Evolutionary conservation across 202 grass and related monocot species (phyloP).

Genomic region (Schoenoplectus triqueter): DNA sequence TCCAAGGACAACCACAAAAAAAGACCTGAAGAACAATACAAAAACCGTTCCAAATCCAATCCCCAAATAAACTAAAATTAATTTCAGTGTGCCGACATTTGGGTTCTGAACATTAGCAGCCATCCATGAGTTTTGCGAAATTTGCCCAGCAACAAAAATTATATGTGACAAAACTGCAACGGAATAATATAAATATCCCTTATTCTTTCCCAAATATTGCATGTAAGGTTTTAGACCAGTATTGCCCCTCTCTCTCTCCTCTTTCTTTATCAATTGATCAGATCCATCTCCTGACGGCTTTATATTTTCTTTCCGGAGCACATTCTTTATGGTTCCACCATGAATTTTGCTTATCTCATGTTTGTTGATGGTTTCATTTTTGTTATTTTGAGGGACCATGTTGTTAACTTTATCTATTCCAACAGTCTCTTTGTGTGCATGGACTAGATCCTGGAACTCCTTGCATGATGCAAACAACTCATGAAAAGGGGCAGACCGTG

Average conservation of each 20-base stretch:
- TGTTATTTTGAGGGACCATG: constrained; percentile 30
- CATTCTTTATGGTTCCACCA: constrained; percentile 11
- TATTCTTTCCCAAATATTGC: constrained; percentile 72
- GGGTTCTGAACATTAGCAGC: constrained; percentile 78
- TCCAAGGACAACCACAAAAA: constrained; percentile 58
- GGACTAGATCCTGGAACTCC: constrained; percentile 80
- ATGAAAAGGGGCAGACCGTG: constrained; percentile 61
- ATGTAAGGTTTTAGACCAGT: constrained; percentile 75
- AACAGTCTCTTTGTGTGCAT: constrained; percentile 71
- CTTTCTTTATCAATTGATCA: constrained; percentile 81
- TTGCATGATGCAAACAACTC: constrained; percentile 61
- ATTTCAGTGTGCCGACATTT: constrained; percentile 58
- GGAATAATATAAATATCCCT: constrained; percentile 67
- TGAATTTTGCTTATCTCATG: constrained; percentile 46
- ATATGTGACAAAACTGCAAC: constrained; percentile 55
- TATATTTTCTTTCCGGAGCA: constrained; percentile 38
- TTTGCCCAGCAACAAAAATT: constrained; percentile 66
- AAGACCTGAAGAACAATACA: constrained; percentile 65
- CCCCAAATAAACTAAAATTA: constrained; percentile 76
- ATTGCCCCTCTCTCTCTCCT: constrained; percentile 88
- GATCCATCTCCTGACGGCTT: constrained; percentile 36
- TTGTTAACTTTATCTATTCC: constrained; percentile 51
- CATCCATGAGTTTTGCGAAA: constrained; percentile 96
- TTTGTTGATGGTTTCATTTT: constrained; percentile 35
- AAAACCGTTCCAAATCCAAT: constrained; percentile 60